A percentile compares a stretch with the other conserved stretches of the same genome.
phyloP scores from a whole-genome alignment of 2,329 filamentous ascomycete genomes.

The Paracoccidioides brasiliensis region DNA sequence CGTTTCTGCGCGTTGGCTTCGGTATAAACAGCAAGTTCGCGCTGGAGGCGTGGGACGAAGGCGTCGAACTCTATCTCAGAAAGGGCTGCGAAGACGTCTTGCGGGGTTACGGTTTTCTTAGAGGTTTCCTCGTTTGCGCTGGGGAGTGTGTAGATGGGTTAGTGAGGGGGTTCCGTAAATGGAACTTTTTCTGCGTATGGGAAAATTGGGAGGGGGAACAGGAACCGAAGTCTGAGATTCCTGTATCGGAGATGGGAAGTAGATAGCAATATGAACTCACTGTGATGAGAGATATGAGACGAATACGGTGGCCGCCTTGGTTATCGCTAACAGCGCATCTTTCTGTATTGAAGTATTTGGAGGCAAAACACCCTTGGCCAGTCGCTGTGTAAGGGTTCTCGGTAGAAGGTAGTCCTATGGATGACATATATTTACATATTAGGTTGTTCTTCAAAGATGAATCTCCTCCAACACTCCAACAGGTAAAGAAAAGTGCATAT shows the following conservation, averaged over 20 bases:
- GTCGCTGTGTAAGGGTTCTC: conserved; percentile 47
- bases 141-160: conserved; percentile 4
- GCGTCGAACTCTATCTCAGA: conserved; percentile 48
- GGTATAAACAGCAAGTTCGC: conserved; percentile 41
- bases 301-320: conserved; percentile 54
- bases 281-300: conserved; percentile 49
- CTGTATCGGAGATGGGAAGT: neutral
- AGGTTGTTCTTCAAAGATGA: neutral
- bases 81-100: conserved; percentile 48
- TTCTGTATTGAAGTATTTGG: conserved; percentile 53
- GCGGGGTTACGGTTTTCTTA: conserved; percentile 49
- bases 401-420: conserved; percentile 48
- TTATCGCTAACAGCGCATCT: conserved; percentile 50
- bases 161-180: neutral
- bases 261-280: conserved; percentile 28
- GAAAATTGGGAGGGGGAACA: neutral
- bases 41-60: conserved; percentile 46
- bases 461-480: too few relatives aligned
- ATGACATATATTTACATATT: neutral
- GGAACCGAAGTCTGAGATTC: neutral
- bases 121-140: conserved; percentile 49
- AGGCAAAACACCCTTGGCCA: conserved; percentile 51
- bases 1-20: conserved; percentile 25
- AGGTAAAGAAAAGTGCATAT: neutral
- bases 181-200: too few relatives aligned